Evolutionary conservation across 2,329 filamentous ascomycete species (phyloP).

Genomic region (Botrytis pseudocinerea): DNA sequence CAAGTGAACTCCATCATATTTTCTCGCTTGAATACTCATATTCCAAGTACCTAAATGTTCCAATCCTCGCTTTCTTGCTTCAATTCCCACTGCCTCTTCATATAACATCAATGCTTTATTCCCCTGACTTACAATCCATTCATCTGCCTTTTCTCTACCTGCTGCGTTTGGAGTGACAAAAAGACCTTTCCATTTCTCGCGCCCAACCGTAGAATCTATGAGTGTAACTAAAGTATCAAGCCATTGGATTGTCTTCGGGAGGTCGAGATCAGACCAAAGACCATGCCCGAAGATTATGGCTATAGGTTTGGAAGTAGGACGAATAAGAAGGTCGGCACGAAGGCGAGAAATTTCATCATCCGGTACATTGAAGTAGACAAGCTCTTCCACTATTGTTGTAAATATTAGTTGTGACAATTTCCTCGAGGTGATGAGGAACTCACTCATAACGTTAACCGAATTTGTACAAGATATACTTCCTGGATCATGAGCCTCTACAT

Average conservation of each 20-base stretch:
- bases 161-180: slow-evolving; percentile 50
- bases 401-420: not conserved
- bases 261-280: slow-evolving; percentile 50
- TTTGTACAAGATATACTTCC: slow-evolving; percentile 45
- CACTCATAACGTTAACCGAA: slow-evolving; percentile 44
- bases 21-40: slow-evolving; percentile 51
- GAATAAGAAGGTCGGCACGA: slow-evolving; percentile 41
- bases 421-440: not conserved
- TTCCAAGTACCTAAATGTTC: slow-evolving; percentile 53
- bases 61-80: slow-evolving; percentile 41
- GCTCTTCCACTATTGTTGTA: slow-evolving; percentile 42
- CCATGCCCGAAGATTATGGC: slow-evolving; percentile 51
- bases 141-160: slow-evolving; percentile 48
- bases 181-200: slow-evolving; percentile 30
- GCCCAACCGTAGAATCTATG: slow-evolving; percentile 32
- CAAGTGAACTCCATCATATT: slow-evolving; percentile 51
- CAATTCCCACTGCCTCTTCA: slow-evolving; percentile 42
- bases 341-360: slow-evolving; percentile 45
- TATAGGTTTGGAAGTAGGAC: slow-evolving; percentile 33
- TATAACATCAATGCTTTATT: slow-evolving; percentile 50
- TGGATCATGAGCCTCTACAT: slow-evolving; percentile 47
- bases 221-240: slow-evolving; percentile 42
- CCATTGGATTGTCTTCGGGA: slow-evolving; percentile 46
- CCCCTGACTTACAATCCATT: slow-evolving; percentile 49
- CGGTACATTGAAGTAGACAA: slow-evolving; percentile 47